Conservation (phyloP, 306 rosid species). For the Prunus dulcis region DNA sequence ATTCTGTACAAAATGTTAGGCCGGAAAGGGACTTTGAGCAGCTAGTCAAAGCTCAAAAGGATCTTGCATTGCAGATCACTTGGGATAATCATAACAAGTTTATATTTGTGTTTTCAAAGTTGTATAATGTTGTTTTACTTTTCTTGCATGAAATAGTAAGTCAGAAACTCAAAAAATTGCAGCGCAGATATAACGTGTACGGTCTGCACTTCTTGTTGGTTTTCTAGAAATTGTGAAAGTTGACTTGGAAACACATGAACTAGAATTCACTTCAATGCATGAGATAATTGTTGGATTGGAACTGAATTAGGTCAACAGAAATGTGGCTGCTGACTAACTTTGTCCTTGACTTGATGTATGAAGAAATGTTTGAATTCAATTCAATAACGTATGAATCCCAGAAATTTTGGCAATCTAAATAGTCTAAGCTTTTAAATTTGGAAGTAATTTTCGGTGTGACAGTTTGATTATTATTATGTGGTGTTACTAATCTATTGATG, state of each 20-base stretch:
- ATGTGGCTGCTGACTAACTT: conserved; percentile 6
- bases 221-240: conserved; percentile 1
- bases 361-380: neutral
- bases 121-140: too few relatives aligned
- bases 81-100: conserved; percentile 3
- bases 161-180: too few relatives aligned
- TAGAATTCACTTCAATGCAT: conserved; percentile 9
- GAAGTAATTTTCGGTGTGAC: neutral
- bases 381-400: neutral
- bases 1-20: neutral
- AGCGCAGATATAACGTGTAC: too few relatives aligned
- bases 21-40: conserved; percentile 1
- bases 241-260: conserved; percentile 1
- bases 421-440: neutral
- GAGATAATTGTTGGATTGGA: conserved; percentile 1
- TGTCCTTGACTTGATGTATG: neutral
- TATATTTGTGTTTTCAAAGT: neutral
- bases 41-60: neutral
- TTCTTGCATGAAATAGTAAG: too few relatives aligned
- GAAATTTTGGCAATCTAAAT: neutral
- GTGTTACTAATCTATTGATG: too few relatives aligned
- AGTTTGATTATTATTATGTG: too few relatives aligned
- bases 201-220: neutral
- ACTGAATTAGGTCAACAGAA: conserved; percentile 7
- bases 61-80: neutral